Percentiles rank a stretch among this genome's conserved stretches.
Conservation (phyloP, 2,329 filamentous ascomycete species). For the Botrytis paeoniae region DNA sequence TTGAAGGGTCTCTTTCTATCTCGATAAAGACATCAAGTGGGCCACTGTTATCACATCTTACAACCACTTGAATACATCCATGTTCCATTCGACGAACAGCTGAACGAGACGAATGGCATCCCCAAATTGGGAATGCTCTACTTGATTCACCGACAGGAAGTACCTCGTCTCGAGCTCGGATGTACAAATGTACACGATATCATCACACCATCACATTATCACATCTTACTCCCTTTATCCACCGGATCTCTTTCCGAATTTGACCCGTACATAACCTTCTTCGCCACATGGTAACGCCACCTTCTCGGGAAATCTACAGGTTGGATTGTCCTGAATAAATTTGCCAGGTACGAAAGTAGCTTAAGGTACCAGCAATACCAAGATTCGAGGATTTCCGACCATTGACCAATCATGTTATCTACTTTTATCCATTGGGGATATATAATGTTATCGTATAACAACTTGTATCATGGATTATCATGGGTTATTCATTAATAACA, state of each 20-base stretch:
- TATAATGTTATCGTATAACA: not conserved
- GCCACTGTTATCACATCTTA: not conserved
- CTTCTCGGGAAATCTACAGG: not conserved
- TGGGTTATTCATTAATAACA: not conserved
- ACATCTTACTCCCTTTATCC: not conserved
- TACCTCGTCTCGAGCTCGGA: not conserved
- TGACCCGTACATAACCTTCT: not conserved
- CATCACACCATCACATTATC: not conserved
- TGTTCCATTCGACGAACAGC: not conserved
- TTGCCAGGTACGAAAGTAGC: conserved; percentile 4
- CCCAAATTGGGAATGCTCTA: not conserved
- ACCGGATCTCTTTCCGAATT: not conserved
- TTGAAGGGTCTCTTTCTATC: not conserved
- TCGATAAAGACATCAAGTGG: not conserved
- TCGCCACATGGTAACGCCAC: not conserved
- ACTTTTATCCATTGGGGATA: conserved; percentile 1
- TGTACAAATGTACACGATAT: not conserved
- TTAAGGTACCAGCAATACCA: not conserved
- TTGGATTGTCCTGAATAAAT: not conserved
- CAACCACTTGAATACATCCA: not conserved
- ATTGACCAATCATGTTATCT: not conserved
- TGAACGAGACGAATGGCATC: not conserved
- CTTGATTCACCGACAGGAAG: not conserved
- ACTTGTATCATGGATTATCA: not conserved
- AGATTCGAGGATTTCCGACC: not conserved